Evolutionary conservation across 2,329 filamentous ascomycete species (phyloP).

Genomic region (Cryoendolithus antarcticus): DNA sequence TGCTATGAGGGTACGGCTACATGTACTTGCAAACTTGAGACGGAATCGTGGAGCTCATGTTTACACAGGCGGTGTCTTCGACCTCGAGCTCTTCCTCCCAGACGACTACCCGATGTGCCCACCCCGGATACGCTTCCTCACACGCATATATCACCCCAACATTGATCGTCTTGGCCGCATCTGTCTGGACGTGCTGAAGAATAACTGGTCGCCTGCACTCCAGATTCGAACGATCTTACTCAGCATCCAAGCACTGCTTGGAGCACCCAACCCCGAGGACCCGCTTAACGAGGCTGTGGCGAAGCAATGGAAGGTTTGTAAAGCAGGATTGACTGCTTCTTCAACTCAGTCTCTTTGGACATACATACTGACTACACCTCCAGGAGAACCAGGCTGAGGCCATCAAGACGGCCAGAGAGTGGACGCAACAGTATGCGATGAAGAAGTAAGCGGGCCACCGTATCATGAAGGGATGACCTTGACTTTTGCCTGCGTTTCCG

Average conservation of each 20-base stretch:
- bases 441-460: constrained; percentile 6
- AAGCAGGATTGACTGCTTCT: neutral
- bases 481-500: too few relatives aligned
- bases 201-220: constrained; percentile 96
- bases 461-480: neutral
- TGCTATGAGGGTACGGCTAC: constrained; percentile 71
- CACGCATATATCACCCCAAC: constrained; percentile 98
- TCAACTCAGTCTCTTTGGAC: neutral
- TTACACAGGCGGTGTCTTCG: constrained; percentile 65
- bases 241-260: constrained; percentile 91
- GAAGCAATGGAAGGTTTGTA: constrained; percentile 69
- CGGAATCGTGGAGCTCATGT: too few relatives aligned
- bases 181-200: constrained; percentile 93
- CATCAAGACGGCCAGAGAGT: constrained; percentile 82
- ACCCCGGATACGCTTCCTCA: constrained; percentile 95
- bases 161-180: constrained; percentile 96
- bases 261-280: constrained; percentile 93
- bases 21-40: too few relatives aligned
- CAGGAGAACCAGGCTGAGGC: constrained; percentile 78
- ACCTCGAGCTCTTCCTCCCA: constrained; percentile 91
- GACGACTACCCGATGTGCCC: constrained; percentile 99
- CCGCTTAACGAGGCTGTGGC: constrained; percentile 97
- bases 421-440: constrained; percentile 70
- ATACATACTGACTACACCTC: constrained; percentile 5
- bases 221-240: constrained; percentile 98